Base-by-base conservation (phyloP, 768 basidiomycete species). In the Naganishia onofrii region DNA sequence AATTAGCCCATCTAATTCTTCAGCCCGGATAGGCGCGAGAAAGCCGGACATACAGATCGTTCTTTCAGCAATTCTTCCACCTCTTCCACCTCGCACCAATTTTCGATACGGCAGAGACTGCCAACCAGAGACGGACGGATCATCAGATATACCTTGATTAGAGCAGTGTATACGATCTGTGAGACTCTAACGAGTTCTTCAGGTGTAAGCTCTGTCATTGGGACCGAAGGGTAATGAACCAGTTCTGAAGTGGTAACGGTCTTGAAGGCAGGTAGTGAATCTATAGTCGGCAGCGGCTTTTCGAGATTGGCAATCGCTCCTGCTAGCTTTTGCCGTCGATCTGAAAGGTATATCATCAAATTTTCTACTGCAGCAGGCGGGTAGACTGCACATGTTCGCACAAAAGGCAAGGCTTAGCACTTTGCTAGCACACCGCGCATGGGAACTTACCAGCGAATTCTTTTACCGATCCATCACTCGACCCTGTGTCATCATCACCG, bases 31-130 rank as follows among this genome's bases (percentile, higher is more conserved):
- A 15, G 10, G 34, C 9, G 29, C 34, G 34, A 21, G 19, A 13
- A 42, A 26, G 46, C n/a, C 6, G 32, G 2, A 23, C 85, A 34
- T 68, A 92, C 94, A 87, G 90, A 88, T 42, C 89, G 86, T 32
- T 86, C 86, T 69, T 87, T 85, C 65, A 99, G 81, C 70, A 92
- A 86, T 77, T 90, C 92, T 78, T 99, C 93, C 0, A 94, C 91
- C 75, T 94, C 91, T 5, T 87, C 88, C 0, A 98, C 93, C 77
- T 97, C 96, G 80, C 95, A 98, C 93, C 93, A 99, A 80, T 96
- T 98, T 2, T 91, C 87, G 29, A 95, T 83, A 52, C 95, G 86
- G 80, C 95, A 98, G 60, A 97, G 81, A 34, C 91, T 87, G 0
- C 91, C 92, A 12, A 98, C 82, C 68, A 99, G 82, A n/a, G 76